Evolutionary conservation across 345 rosid species (phyloP).

Genomic region (Lagerstroemia speciosa): DNA sequence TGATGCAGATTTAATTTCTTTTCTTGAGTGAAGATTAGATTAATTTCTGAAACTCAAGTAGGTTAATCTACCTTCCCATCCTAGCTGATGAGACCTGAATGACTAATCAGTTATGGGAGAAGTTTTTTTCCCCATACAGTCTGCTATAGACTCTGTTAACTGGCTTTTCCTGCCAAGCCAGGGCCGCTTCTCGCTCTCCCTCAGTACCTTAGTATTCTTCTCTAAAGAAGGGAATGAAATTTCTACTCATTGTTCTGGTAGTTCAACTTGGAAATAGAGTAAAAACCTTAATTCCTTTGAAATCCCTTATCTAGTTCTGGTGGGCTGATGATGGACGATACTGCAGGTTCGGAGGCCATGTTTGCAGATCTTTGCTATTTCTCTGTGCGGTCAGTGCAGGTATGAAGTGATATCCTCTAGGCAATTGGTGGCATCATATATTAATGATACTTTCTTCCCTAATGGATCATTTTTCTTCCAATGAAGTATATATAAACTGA

Average conservation of each 20-base stretch:
- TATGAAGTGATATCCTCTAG: slow-evolving; percentile 24
- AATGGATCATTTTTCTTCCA: not conserved
- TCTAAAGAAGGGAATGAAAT: not conserved
- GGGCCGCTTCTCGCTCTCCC: not conserved
- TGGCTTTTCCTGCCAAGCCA: not conserved
- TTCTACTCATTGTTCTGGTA: not conserved
- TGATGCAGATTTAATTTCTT: not conserved
- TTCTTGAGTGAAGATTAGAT: not conserved
- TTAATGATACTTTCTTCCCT: not conserved
- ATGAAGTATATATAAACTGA: not conserved
- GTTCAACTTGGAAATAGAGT: not conserved
- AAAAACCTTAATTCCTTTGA: not conserved
- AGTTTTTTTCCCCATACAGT: not conserved
- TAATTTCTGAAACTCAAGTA: not conserved
- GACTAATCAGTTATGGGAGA: not conserved
- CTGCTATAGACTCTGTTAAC: not conserved
- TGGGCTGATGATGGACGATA: slow-evolving; percentile 13
- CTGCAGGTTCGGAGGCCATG: slow-evolving; percentile 96
- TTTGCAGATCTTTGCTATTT: slow-evolving; percentile 99
- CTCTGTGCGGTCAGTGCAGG: slow-evolving; percentile 94
- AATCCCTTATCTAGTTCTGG: not conserved
- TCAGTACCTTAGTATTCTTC: not conserved
- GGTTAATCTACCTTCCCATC: not conserved
- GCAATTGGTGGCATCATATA: not conserved
- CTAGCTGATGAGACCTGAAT: not conserved